Evolutionary conservation across 129 eudicot genomes (phyloP).

Genomic region (Centrapalus pauciflorus): DNA sequence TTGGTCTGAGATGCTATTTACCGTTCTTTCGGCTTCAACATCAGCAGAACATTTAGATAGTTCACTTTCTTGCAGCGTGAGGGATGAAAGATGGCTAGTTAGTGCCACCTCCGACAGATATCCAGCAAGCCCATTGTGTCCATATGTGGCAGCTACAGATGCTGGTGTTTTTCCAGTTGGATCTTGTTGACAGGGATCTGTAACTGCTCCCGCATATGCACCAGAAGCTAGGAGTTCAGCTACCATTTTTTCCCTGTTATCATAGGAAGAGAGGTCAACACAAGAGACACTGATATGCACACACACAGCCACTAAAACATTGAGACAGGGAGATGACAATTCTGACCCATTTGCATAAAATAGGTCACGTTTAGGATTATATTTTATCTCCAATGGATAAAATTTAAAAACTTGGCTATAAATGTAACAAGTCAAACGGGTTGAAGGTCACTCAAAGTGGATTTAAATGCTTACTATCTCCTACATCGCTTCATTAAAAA

Average conservation of each 20-base stretch:
- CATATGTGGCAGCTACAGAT: constrained; percentile 62
- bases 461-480: neutral
- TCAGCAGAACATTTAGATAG: constrained; percentile 66
- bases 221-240: constrained; percentile 87
- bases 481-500: neutral
- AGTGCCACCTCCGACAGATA: constrained; percentile 82
- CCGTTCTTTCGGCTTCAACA: constrained; percentile 72
- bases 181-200: constrained; percentile 76
- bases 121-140: constrained; percentile 89
- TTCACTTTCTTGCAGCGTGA: constrained; percentile 66
- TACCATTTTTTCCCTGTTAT: constrained; percentile 82
- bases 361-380: neutral
- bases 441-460: neutral
- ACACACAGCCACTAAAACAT: no score
- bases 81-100: constrained; percentile 78
- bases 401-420: neutral
- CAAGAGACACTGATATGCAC: neutral
- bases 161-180: constrained; percentile 88
- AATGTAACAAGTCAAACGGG: neutral
- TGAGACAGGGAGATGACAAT: neutral
- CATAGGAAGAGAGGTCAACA: constrained; percentile 1
- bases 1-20: constrained; percentile 40
- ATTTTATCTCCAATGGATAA: neutral
- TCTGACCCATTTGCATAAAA: neutral
- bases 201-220: constrained; percentile 90